A percentile compares a stretch with the other conserved stretches of the same genome.
Conservation (phyloP, 1,284 basidiomycete genomes). For the Rhizoctonia solani region DNA sequence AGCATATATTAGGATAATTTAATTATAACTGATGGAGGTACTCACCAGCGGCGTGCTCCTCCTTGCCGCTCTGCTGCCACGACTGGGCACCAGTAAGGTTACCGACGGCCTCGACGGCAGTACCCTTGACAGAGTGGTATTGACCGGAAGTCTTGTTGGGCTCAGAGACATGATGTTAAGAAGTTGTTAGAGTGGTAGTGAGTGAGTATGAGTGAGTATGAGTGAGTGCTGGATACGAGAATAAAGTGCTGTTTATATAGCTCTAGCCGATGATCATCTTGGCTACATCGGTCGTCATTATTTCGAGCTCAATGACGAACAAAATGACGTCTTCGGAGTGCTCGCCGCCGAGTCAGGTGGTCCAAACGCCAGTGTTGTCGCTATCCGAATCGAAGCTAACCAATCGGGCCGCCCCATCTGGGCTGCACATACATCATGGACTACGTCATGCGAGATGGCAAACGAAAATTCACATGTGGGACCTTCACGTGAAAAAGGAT, state of each 20-base stretch:
- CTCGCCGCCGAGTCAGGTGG: constrained; percentile 1
- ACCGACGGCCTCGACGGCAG: constrained; percentile 61
- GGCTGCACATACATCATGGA: no score
- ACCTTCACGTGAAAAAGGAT: no score
- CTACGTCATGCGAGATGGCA: no score
- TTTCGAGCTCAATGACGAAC: constrained; percentile 9
- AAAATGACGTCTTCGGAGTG: constrained; percentile 12
- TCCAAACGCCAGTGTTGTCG: no score
- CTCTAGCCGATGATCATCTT: neutral
- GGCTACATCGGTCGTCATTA: constrained; percentile 8
- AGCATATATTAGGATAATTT: neutral
- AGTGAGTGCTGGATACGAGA: neutral
- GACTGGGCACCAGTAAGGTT: constrained; percentile 53
- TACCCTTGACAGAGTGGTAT: constrained; percentile 64
- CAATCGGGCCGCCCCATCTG: no score
- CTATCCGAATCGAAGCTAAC: no score
- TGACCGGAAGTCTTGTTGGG: constrained; percentile 67
- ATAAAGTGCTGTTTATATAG: constrained; percentile 9
- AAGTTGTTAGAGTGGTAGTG: constrained; percentile 13
- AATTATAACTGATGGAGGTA: neutral
- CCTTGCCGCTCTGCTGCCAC: constrained; percentile 61
- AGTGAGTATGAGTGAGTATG: neutral
- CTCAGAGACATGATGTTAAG: constrained; percentile 40
- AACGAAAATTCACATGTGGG: no score
- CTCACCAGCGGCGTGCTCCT: constrained; percentile 50